phyloP scores from a whole-genome alignment of 345 rosid genomes.

The Dovyalis caffra region DNA sequence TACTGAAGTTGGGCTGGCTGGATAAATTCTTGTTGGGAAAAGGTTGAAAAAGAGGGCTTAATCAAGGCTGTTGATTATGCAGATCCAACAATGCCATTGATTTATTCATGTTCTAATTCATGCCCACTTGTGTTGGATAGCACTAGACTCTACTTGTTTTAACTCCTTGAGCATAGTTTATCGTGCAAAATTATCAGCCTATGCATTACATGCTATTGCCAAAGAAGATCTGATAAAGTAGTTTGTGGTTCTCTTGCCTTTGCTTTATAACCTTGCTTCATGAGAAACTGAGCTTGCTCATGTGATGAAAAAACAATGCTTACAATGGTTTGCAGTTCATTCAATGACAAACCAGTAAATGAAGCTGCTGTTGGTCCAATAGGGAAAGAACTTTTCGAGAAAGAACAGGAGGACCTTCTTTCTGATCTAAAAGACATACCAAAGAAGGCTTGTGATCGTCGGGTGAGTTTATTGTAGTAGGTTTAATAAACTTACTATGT shows the following conservation, averaged over 20 bases:
- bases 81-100: too few species aligned
- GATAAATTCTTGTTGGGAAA: too few species aligned
- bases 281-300: conserved; percentile 20
- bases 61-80: too few species aligned
- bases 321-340: conserved; percentile 65
- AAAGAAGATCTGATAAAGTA: too few species aligned
- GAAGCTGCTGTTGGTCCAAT: conserved; percentile 74
- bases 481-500: background rate
- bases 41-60: too few species aligned
- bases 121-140: too few species aligned
- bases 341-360: conserved; percentile 87
- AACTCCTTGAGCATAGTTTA: too few species aligned
- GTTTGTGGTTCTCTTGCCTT: background rate
- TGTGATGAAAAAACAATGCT: conserved; percentile 7
- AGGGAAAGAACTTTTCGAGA: conserved; percentile 91
- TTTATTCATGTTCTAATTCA: too few species aligned
- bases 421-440: conserved; percentile 88
- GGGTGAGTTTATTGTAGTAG: conserved; percentile 54
- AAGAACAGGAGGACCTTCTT: conserved; percentile 91
- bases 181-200: background rate
- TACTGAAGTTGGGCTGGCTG: background rate
- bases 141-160: too few species aligned
- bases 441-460: conserved; percentile 97
- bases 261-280: background rate
- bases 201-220: background rate